These are phyloP conservation scores for Prunus yedoensis DNA, from an alignment of 331 rosid genomes.

Conservation along the genomic window DNA sequence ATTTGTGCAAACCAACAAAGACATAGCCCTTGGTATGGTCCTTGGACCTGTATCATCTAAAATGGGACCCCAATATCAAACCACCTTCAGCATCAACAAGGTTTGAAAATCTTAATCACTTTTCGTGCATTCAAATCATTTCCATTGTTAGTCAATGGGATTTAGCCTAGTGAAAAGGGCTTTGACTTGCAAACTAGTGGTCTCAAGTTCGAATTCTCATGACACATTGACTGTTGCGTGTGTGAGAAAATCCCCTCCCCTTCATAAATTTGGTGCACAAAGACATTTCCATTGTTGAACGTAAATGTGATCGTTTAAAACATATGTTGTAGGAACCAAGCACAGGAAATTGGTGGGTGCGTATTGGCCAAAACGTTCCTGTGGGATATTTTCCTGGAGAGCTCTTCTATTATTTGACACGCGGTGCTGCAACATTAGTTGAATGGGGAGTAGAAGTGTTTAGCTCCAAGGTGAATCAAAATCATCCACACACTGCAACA, in stretches of 20 bases:
- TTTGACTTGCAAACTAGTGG: no score
- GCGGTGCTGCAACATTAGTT: conserved; percentile 40
- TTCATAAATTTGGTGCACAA: no score
- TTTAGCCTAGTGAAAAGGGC: no score
- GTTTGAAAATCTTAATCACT: conserved; percentile 18
- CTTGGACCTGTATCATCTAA: conserved; percentile 26
- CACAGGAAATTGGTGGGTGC: conserved; percentile 44
- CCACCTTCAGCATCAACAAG: conserved; percentile 37
- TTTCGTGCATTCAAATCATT: no score
- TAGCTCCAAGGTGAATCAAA: conserved; percentile 28
- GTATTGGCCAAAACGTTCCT: neutral
- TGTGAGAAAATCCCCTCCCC: no score
- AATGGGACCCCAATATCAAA: conserved; percentile 28
- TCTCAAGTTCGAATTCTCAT: no score
- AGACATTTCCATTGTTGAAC: no score
- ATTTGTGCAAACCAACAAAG: conserved; percentile 44
- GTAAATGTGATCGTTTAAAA: no score
- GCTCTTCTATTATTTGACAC: conserved; percentile 21
- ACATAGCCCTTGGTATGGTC: conserved; percentile 42
- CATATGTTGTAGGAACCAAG: conserved; percentile 30
- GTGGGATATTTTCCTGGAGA: conserved; percentile 33
- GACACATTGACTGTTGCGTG: no score
- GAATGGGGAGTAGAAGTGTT: conserved; percentile 62
- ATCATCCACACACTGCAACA: conserved; percentile 55
- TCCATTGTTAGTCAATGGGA: no score